Evolutionary conservation across 2,329 filamentous ascomycete genomes (phyloP), one percentile per base, ranked within the genome.

Genomic region (Thielaviopsis populi): DNA sequence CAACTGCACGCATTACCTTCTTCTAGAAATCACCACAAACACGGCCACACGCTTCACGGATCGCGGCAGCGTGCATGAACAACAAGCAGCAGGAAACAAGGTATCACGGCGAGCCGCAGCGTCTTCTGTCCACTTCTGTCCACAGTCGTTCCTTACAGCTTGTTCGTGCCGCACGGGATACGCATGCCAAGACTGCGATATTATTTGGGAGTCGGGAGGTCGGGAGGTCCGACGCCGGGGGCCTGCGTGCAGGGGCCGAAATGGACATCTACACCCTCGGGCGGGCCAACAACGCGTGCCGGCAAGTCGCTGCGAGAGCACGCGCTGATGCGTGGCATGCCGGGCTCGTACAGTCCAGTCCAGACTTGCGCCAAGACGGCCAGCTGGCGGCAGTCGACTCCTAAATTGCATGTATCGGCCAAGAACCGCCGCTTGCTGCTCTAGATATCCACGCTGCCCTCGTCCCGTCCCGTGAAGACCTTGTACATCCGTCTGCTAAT

Each of bases 401-500:
- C 46, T 50, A 50, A 50, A 15, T 11, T 48, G n/a, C 13, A 27
- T 27, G 24, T 27, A 27, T 27, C 24, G 15, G 7, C n/a, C 53
- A 15, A 56, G 6, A n/a, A 43, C 40, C 22, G 7, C 8, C 22
- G 22, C 30, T n/a, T 11, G 2, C 10, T 37, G 27, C 46, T 56
- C 48, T 73, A 83, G 22, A 83, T 74, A 73, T 84, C 81, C 30
- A 77, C 81, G 69, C 80, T 83, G 40, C 67, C 70, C 66, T 80
- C 78, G 69, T 86, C 82, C 63, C 69, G 74, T 19, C 80, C 79
- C 50, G 78, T 80, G 69, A 87, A 86, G 1, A 86, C 78, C 69
- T 80, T 84, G 68, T 80, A 75, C 10, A 87, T 70, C 66, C 84
- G 77, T 70, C 75, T 77, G 67, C 83, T 86, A 10, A 85, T 75